phyloP scores from a whole-genome alignment of 208 protist genomes.

The Vickermania spadyakhi region DNA sequence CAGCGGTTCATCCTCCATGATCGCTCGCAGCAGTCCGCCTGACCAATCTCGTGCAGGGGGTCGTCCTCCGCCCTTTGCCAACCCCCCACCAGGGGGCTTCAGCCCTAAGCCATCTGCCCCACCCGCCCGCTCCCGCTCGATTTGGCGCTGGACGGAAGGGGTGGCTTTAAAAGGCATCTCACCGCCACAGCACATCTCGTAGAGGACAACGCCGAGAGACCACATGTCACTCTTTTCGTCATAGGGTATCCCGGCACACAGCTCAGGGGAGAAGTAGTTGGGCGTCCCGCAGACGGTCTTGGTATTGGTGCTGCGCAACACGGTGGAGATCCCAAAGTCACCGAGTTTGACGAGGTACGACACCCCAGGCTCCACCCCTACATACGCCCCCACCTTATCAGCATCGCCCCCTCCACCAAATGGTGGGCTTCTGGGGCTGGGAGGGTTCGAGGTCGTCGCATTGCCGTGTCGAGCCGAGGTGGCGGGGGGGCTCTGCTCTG shows the following conservation, averaged over 20 bases:
- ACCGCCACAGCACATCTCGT: slow-evolving; percentile 65
- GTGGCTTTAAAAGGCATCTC: slow-evolving; percentile 76
- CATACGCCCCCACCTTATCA: too few species aligned
- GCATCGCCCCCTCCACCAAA: too few species aligned
- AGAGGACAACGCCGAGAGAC: slow-evolving; percentile 85
- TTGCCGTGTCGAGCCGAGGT: not conserved
- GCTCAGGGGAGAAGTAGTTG: slow-evolving; percentile 93
- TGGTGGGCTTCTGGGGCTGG: not conserved
- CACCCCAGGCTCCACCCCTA: too few species aligned
- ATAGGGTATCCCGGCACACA: slow-evolving; percentile 89
- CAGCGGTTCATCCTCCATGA: slow-evolving; percentile 60
- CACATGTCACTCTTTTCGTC: slow-evolving; percentile 93
- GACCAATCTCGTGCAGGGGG: too few species aligned
- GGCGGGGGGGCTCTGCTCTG: not conserved
- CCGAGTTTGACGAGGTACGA: slow-evolving; percentile 84
- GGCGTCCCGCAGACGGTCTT: slow-evolving; percentile 93
- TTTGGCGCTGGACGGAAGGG: too few species aligned
- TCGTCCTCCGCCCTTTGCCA: too few species aligned
- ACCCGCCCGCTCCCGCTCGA: too few species aligned
- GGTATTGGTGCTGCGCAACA: slow-evolving; percentile 82
- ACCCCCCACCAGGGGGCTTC: not conserved
- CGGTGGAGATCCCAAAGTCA: slow-evolving; percentile 89
- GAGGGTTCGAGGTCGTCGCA: not conserved
- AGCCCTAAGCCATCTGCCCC: too few species aligned
- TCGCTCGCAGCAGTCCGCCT: slow-evolving; percentile 72